These are phyloP conservation scores for Fusarium pseudocircinatum DNA, from an alignment of 2,329 filamentous ascomycete genomes.

Conservation along the genomic window DNA sequence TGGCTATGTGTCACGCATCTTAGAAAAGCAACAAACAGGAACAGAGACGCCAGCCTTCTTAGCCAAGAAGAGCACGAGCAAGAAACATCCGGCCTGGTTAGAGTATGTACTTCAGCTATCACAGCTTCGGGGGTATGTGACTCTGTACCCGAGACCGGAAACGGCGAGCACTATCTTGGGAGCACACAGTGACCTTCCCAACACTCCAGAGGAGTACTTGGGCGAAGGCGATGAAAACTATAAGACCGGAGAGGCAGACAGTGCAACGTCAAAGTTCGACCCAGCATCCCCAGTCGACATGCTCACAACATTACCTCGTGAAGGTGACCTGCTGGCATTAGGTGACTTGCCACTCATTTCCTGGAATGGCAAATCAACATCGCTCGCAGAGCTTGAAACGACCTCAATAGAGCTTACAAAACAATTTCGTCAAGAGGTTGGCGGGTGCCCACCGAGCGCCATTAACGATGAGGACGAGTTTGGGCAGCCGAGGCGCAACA, in stretches of 20 bases:
- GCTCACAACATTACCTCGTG: conserved; percentile 58
- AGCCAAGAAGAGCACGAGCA: conserved; percentile 69
- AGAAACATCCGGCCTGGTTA: conserved; percentile 77
- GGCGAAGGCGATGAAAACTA: conserved; percentile 40
- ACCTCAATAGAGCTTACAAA: conserved; percentile 62
- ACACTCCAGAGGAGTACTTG: conserved; percentile 75
- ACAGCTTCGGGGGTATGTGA: conserved; percentile 78
- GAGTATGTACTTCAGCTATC: conserved; percentile 82
- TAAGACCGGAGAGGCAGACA: conserved; percentile 44
- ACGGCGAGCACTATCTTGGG: conserved; percentile 69
- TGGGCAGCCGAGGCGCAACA: conserved; percentile 35
- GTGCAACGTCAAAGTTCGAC: conserved; percentile 48
- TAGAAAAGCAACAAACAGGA: conserved; percentile 56
- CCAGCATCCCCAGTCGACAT: conserved; percentile 56
- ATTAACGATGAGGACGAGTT: conserved; percentile 31
- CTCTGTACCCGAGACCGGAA: conserved; percentile 77
- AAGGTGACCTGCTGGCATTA: conserved; percentile 56
- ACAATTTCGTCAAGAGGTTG: conserved; percentile 70
- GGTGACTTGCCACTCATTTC: conserved; percentile 67
- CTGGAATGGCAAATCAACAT: conserved; percentile 67
- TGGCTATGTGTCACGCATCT: conserved; percentile 74
- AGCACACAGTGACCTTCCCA: conserved; percentile 79
- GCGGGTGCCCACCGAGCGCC: conserved; percentile 64
- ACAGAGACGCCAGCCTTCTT: conserved; percentile 53
- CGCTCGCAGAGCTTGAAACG: conserved; percentile 52